phyloP scores from a whole-genome alignment of 306 rosid genomes.

The Trifolium fragiferum region DNA sequence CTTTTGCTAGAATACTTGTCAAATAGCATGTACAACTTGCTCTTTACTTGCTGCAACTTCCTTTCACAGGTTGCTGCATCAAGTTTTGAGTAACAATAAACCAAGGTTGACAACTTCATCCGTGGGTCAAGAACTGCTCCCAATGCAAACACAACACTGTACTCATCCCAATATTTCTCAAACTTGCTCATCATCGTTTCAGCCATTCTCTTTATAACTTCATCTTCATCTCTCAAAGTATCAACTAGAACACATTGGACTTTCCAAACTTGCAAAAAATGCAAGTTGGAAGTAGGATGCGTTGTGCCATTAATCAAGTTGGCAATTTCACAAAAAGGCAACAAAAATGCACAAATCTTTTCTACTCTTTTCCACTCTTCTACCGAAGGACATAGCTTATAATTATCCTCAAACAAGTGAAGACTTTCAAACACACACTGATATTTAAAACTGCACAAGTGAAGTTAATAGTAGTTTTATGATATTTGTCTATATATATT shows the following conservation, averaged over 20 bases:
- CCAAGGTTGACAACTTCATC: slow-evolving; percentile 1
- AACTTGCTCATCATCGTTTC: background rate
- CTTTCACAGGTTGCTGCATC: background rate
- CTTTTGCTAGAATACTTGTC: slow-evolving; percentile 6
- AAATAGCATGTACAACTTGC: slow-evolving; percentile 3
- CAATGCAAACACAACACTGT: slow-evolving; percentile 11
- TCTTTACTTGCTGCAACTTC: slow-evolving; percentile 1
- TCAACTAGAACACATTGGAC: slow-evolving; percentile 8
- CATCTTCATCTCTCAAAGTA: slow-evolving; percentile 7
- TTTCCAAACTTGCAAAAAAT: slow-evolving; percentile 20
- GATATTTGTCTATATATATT: no score
- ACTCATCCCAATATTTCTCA: slow-evolving; percentile 14
- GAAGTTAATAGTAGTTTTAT: no score
- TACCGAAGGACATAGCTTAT: background rate
- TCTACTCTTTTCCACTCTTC: slow-evolving; percentile 15
- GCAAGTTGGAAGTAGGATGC: slow-evolving; percentile 14
- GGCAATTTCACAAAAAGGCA: background rate
- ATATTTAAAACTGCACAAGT: no score
- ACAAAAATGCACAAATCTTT: background rate
- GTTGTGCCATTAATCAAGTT: background rate
- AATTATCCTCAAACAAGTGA: background rate
- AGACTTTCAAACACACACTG: background rate
- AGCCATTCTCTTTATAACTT: background rate
- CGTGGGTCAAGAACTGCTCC: slow-evolving; percentile 26
- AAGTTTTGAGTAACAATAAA: background rate